Evolutionary conservation across 768 basidiomycete genomes (phyloP), one percentile per base, ranked within the genome.

Genomic region (Amylocystis lapponica): DNA sequence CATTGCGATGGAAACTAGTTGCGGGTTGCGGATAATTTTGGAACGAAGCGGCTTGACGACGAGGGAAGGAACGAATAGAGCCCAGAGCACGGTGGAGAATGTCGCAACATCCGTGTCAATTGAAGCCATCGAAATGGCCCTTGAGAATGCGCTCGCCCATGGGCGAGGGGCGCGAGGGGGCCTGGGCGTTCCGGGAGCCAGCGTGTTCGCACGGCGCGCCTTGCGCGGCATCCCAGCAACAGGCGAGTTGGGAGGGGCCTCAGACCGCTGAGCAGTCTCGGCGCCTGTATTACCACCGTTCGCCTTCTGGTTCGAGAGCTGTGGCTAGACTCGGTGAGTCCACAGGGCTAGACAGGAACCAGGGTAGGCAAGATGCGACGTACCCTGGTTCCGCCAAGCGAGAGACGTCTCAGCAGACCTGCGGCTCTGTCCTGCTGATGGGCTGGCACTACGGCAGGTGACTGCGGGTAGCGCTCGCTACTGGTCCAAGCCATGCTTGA

Each of bases 141-240:
- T 87, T 92, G 53, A 92, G 74, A 47, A 92, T 90, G 46, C 89
- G 74, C 65, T 92, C 89, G 50, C 88, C 90, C 89, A 90, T 91
- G 5, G 88, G 88, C 29, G 86, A 88, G 16, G 87, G 3, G 84
- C 86, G 17, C 66, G 61, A 6, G 58, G 59, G 8, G 51, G 70
- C 43, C 76, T 79, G 9, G 72, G 72, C 38, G 72, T 73, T 12
- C 71, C 66, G 36, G 61, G 57, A 32, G 72, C 73, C 8, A 59
- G 47, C 41, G 82, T 58, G 16, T 82, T 83, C 4, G 81, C 76
- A n/a, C 82, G 74, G 16, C 84, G 80, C 62, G 64, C 40, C 60
- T 66, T 50, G 52, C 64, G 45, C 46, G 56, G 29, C 63, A 64
- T n/a, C n/a, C n/a, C n/a, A n/a, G n/a, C n/a, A n/a, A n/a, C n/a